Evolutionary conservation across 2,329 filamentous ascomycete genomes (phyloP), one percentile per base, ranked within the genome.

Genomic region (Ophiostoma perfectum): DNA sequence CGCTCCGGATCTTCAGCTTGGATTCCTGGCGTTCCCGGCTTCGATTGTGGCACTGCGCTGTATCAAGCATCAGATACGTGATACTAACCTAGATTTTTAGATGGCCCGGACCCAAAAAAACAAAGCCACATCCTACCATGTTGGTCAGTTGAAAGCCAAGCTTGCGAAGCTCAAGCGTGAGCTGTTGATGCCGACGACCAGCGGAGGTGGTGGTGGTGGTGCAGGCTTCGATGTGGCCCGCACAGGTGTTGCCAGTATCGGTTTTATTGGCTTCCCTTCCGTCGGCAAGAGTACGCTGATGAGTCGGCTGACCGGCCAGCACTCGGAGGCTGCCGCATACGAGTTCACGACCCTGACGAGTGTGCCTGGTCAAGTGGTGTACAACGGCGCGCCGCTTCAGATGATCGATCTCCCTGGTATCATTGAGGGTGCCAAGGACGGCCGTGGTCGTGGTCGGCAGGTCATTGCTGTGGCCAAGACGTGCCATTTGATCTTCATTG

Each of bases 381-480:
- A 98, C 81, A 98, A 99, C 76, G 95, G 94, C 70, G 95, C 95
- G 64, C 96, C 96, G 75, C 90, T 99, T 74, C 95, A 99, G 80
- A 98, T 99, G 81, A 91, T 99, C 72, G 95, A 99, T 85, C 83
- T 99, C 76, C 95, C 95, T 1, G 95, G 95, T 87, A 99, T 99
- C 76, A 99, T 99, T 74, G 92, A 98, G 79, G 95, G 95, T 77
- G 95, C 95, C 74, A 98, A 99, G 80, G 95, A 99, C 78, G 95
- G 95, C 72, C 96, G 97, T 77, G 95, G 95, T 82, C 89, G 95
- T 84, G 95, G 95, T 84, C 88, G 94, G 74, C 95, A 99, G 81
- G 95, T 99, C 76, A 99, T 99, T 82, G 95, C 95, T 8, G 95
- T 99, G 65, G 94, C 95, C 70, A 99, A 99, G 83, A 98, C 95